Evolutionary conservation across 2,329 filamentous ascomycete genomes (phyloP).

Genomic region (Epichloe gansuensis): DNA sequence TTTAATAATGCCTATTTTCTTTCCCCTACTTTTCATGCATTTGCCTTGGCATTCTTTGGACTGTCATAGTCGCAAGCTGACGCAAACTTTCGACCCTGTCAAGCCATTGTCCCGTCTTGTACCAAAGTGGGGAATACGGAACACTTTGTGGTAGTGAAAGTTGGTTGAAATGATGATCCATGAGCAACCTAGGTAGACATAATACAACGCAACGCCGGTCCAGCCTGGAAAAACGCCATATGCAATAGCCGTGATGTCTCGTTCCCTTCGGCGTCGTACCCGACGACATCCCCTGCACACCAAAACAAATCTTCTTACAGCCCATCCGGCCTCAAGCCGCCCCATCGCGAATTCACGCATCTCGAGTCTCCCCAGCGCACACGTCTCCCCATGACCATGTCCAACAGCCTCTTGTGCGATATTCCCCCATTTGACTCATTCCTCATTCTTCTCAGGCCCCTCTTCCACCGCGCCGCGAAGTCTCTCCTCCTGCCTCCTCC

Average conservation of each 20-base stretch:
- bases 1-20: no score
- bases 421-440: no score
- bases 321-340: no score
- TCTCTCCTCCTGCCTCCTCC: slow-evolving; percentile 72
- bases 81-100: no score
- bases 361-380: background rate
- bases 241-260: background rate
- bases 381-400: background rate
- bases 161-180: background rate
- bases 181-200: background rate
- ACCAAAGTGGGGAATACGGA: no score
- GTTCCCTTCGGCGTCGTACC: background rate
- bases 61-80: no score
- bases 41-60: no score
- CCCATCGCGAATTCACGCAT: no score
- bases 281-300: background rate
- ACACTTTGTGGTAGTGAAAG: no score
- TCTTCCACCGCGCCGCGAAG: slow-evolving; percentile 32
- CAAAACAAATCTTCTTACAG: background rate
- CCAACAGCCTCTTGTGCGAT: no score
- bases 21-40: no score
- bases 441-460: slow-evolving; percentile 15
- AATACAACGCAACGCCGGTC: background rate
- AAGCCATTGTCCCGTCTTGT: no score
- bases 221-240: background rate